Conservation (phyloP, 805 yeast species). For the Lachancea sp. region DNA sequence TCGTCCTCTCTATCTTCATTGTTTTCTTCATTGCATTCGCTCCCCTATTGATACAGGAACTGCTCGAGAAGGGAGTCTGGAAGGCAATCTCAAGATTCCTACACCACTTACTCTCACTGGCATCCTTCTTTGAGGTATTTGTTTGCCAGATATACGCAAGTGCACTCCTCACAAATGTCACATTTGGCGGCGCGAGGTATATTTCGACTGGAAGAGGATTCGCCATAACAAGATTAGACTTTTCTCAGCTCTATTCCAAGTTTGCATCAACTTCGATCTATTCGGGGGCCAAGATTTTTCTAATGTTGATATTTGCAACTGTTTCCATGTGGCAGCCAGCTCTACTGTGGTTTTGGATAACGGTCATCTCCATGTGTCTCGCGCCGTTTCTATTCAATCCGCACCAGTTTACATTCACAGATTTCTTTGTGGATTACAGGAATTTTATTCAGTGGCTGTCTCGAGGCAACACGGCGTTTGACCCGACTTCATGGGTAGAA, state of each 20-base stretch:
- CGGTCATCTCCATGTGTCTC: constrained; percentile 55
- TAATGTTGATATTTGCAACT: constrained; percentile 70
- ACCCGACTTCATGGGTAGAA: constrained; percentile 72
- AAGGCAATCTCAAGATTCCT: constrained; percentile 63
- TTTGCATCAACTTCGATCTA: constrained; percentile 75
- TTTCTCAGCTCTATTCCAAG: constrained; percentile 63
- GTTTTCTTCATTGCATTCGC: constrained; percentile 89
- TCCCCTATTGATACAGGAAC: constrained; percentile 81
- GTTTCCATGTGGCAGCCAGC: constrained; percentile 78
- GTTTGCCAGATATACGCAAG: constrained; percentile 89
- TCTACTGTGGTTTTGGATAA: constrained; percentile 67
- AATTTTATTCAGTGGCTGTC: constrained; percentile 68
- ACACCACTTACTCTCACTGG: constrained; percentile 72
- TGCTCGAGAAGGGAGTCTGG: constrained; percentile 78
- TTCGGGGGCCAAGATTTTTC: constrained; percentile 61
- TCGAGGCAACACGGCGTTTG: constrained; percentile 66
- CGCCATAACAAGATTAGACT: constrained; percentile 76
- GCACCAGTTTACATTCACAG: constrained; percentile 63
- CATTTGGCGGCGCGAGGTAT: constrained; percentile 88
- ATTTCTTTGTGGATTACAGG: constrained; percentile 64
- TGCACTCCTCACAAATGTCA: constrained; percentile 64
- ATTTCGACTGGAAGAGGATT: constrained; percentile 92
- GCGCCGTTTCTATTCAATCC: constrained; percentile 76
- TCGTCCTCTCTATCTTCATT: constrained; percentile 82
- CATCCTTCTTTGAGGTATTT: constrained; percentile 92